Evolutionary conservation across 2,329 filamentous ascomycete genomes (phyloP), one percentile per base, ranked within the genome.

Genomic region (Fusarium multiceps): DNA sequence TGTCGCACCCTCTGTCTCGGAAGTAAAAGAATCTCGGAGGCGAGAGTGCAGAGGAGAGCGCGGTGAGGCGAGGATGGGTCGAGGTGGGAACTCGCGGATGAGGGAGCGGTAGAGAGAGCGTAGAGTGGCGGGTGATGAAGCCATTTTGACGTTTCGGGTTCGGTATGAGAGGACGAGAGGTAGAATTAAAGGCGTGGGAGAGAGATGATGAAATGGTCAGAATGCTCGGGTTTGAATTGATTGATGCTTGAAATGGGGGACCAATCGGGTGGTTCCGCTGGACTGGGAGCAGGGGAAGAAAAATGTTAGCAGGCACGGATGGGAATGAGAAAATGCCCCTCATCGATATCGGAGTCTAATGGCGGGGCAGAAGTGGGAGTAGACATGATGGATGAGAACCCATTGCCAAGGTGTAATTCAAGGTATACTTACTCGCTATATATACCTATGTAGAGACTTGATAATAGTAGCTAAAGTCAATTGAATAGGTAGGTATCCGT

Each of bases 61-160:
- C 25, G 84, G 81, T 64, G 81, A 74, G 60, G 83, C 81, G 69
- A 87, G 84, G 74, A 88, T 79, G 4, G 87, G 84, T 8, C 90
- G 90, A 10, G 91, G 88, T 3, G 95, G 95, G 11, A 98, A 89
- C 83, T 98, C 94, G 80, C 95, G 93, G 59, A 98, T 89, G 77
- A 98, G 86, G 43, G 91, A 88, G 75, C 95, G 93, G 86, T 98
- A 98, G 77, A 97, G 86, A 37, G 93, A 89, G 76, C 93, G 93
- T 43, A 92, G 79, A 41, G 84, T 82, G 42, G 87, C 78, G 67
- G 85, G 79, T 12, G 78, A 79, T 3, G 82, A 75, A 74, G 78
- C 62, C 78, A 80, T 80, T 59, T 16, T 73, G 11, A 18, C 14
- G 34, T 25, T 47, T 25, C 14, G 43, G 28, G 13, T 43, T 54